Conservation (phyloP, 139 green algal genomes). For the Tetradesmus lagerheimii region DNA sequence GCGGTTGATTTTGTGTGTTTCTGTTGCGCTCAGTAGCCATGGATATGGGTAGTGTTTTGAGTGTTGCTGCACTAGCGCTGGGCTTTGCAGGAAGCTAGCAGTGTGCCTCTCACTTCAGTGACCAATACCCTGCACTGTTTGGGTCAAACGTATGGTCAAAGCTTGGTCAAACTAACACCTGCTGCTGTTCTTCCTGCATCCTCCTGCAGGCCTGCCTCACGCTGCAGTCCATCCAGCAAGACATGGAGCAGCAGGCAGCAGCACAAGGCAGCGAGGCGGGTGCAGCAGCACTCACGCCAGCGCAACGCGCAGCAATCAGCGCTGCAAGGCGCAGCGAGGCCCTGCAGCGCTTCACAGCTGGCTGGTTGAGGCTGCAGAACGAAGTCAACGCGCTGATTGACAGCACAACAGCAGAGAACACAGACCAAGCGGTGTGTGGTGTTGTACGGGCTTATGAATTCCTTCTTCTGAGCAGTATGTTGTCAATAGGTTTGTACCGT, state of each 20-base stretch:
- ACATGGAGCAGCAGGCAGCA: conserved; percentile 24
- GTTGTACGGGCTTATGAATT: no score
- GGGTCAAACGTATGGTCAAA: no score
- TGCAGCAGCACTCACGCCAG: background rate
- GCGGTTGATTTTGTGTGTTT: no score
- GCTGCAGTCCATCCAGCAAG: conserved; percentile 32
- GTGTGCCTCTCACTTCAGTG: no score
- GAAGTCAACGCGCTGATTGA: conserved; percentile 91
- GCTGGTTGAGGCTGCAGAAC: conserved; percentile 91
- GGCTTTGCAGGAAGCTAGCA: no score
- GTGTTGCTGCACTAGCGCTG: no score
- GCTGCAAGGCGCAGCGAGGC: conserved; percentile 15
- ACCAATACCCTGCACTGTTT: no score
- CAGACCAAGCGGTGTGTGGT: conserved; percentile 21
- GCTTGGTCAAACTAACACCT: background rate
- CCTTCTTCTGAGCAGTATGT: no score
- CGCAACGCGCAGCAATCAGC: background rate
- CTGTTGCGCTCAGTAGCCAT: no score
- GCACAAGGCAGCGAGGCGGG: background rate
- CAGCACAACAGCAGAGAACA: conserved; percentile 71
- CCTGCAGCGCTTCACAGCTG: conserved; percentile 57
- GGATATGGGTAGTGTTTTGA: no score
- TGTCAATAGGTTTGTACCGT: no score
- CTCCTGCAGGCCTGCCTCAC: conserved; percentile 85
- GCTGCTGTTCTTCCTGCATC: background rate